A percentile compares a stretch with the other conserved stretches of the same genome.
phyloP scores from a whole-genome alignment of 1,139 yeast genomes.

The Yamadazyma diospyri region DNA sequence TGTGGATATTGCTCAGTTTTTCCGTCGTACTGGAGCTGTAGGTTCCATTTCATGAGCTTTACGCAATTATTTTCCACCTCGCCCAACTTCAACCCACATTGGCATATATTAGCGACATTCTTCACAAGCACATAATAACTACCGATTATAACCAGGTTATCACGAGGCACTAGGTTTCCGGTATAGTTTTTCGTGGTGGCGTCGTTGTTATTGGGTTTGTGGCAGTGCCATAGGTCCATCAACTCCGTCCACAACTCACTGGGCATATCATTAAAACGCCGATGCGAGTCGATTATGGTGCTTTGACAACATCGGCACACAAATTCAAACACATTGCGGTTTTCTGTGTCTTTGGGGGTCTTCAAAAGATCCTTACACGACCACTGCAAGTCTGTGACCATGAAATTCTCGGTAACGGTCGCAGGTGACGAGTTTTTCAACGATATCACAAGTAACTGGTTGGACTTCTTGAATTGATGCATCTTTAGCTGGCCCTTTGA shows the following conservation, averaged over 20 bases:
- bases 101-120: slow-evolving; percentile 23
- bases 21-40: slow-evolving; percentile 27
- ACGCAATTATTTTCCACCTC: slow-evolving; percentile 17
- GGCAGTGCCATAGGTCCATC: slow-evolving; percentile 99
- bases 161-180: slow-evolving; percentile 44
- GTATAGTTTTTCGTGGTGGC: slow-evolving; percentile 22
- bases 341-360: slow-evolving; percentile 24
- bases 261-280: slow-evolving; percentile 65
- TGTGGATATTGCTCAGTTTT: slow-evolving; percentile 26
- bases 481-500: slow-evolving; percentile 5
- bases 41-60: slow-evolving; percentile 61
- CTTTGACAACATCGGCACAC: slow-evolving; percentile 30
- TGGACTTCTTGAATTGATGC: slow-evolving; percentile 8
- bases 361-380: slow-evolving; percentile 35
- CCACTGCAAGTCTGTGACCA: slow-evolving; percentile 26
- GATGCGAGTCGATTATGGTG: slow-evolving; percentile 24
- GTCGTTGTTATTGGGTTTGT: slow-evolving; percentile 55
- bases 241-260: slow-evolving; percentile 91
- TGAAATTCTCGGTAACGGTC: slow-evolving; percentile 17
- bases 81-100: slow-evolving; percentile 34
- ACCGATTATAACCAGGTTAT: slow-evolving; percentile 50
- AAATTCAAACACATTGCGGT: slow-evolving; percentile 29
- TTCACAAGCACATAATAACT: slow-evolving; percentile 49
- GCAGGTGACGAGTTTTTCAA: slow-evolving; percentile 6
- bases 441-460: slow-evolving; percentile 10